These are phyloP conservation scores for Drosera capensis DNA, from an alignment of 148 eudicot genomes.

Conservation along the genomic window DNA sequence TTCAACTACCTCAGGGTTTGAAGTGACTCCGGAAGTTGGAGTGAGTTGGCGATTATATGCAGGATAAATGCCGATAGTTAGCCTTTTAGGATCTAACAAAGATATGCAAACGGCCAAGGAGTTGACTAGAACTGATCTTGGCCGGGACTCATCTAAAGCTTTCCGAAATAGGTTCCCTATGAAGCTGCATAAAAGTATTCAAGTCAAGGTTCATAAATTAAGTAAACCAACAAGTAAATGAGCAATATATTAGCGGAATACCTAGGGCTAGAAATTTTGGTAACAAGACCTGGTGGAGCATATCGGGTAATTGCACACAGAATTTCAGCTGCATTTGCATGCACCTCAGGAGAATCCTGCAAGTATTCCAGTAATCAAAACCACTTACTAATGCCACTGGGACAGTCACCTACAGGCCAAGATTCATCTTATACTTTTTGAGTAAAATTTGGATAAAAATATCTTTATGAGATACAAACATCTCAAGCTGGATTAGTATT, in stretches of 20 bases:
- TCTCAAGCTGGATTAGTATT: too few relatives aligned
- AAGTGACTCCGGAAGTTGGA: conserved; percentile 42
- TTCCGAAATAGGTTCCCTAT: conserved; percentile 65
- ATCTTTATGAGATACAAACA: too few relatives aligned
- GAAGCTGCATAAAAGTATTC: conserved; percentile 32
- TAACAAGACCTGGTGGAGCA: conserved; percentile 79
- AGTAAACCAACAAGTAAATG: not conserved
- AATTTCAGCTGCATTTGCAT: conserved; percentile 91
- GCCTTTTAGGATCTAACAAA: conserved; percentile 81
- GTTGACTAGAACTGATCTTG: conserved; percentile 84
- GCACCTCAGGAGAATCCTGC: conserved; percentile 94
- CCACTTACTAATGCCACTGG: too few relatives aligned
- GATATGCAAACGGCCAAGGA: conserved; percentile 82
- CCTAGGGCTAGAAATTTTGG: conserved; percentile 88
- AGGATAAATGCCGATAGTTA: conserved; percentile 52
- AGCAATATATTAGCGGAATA: conserved; percentile 11
- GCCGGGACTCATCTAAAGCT: conserved; percentile 94
- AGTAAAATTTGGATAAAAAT: too few relatives aligned
- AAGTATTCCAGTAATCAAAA: too few relatives aligned
- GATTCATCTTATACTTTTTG: too few relatives aligned
- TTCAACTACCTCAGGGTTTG: conserved; percentile 64
- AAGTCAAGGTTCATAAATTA: conserved; percentile 6
- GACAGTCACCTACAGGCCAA: too few relatives aligned
- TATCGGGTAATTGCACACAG: conserved; percentile 73
- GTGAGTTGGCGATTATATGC: conserved; percentile 55